phyloP scores from a whole-genome alignment of 1,284 basidiomycete genomes.

The Ganoderma boninense region DNA sequence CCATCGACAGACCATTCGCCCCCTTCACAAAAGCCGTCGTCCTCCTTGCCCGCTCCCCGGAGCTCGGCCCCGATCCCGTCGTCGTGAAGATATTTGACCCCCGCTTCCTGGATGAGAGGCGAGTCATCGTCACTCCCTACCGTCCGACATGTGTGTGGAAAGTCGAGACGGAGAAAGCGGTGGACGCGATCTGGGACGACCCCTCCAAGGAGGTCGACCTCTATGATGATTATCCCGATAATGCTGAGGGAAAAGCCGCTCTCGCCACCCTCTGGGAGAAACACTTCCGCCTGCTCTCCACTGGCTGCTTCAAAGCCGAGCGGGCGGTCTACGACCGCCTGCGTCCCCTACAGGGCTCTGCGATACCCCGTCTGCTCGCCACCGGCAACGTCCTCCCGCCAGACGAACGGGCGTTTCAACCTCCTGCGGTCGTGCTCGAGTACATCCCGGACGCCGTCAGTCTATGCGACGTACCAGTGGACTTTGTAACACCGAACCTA shows the following conservation, averaged over 20 bases:
- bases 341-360: conserved; percentile 13
- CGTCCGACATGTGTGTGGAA: neutral
- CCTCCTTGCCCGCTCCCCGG: conserved; percentile 1
- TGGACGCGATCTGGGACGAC: neutral
- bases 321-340: conserved; percentile 12
- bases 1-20: conserved; percentile 4
- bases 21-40: conserved; percentile 6
- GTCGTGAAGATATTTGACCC: conserved; percentile 25
- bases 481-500: neutral
- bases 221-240: conserved; percentile 1
- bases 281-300: neutral
- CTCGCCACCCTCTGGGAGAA: conserved; percentile 11
- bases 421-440: conserved; percentile 16
- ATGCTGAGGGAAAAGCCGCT: neutral
- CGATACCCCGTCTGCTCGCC: conserved; percentile 13
- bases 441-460: conserved; percentile 21
- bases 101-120: conserved; percentile 15
- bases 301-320: conserved; percentile 6
- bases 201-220: neutral
- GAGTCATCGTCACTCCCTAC: neutral
- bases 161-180: conserved; percentile 8
- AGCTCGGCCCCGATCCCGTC: conserved; percentile 9
- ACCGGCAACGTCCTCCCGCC: conserved; percentile 10
- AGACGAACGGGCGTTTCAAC: conserved; percentile 14
- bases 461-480: conserved; percentile 8